Base-by-base conservation (phyloP, 306 rosid genomes). In the Prunus fruticosa region DNA sequence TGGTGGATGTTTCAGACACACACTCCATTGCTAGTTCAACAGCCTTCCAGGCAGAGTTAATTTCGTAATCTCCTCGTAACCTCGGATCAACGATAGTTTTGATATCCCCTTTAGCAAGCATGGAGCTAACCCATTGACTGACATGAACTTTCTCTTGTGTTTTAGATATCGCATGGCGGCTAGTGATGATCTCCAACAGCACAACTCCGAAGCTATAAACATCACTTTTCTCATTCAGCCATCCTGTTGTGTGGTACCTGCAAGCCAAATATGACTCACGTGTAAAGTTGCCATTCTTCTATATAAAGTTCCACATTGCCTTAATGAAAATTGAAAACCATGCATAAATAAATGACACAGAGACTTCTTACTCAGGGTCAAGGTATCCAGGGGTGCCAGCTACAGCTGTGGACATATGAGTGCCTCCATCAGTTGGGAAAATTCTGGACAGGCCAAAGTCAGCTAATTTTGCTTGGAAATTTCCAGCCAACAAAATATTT, bases 391-490 rank as follows among this genome's bases (percentile, higher is more conserved):
- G 85, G 15, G 82, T 82, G 61, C 85, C 85, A 61, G 49, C 82
- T 13, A 78, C 75, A 38, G 54, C 43, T 0, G 85, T 76, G 22
- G 82, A 76, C 19, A 82, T 67, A 34, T 76, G 78, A 38, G 70
- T 76, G 46, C 76, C 77, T 13, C 18, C 71, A 22, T 79, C 83
- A 1, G 76, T 74, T 12, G 82, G 82, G 62, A 79, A 79, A 69
- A 57, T 72, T 73, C 50, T 82, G 11, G 86, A 79, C 13, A 85
- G 71, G 4, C 88, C 84, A 60, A 85, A 82, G 65, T 85, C 89
- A 2, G 81, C 84, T 13, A 85, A 67, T 77, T 80, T 85, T 45
- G 84, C 84, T 65, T 82, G 76, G 19, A 86, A 80, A 27, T 45
- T 82, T 4, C 82, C 83, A 9, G 68, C 69, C 16, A 86, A 25